Percentiles rank a stretch among this genome's conserved stretches.
phyloP scores from a whole-genome alignment of 192 early-diverging fungal genomes.

The Umbelopsis sp. region DNA sequence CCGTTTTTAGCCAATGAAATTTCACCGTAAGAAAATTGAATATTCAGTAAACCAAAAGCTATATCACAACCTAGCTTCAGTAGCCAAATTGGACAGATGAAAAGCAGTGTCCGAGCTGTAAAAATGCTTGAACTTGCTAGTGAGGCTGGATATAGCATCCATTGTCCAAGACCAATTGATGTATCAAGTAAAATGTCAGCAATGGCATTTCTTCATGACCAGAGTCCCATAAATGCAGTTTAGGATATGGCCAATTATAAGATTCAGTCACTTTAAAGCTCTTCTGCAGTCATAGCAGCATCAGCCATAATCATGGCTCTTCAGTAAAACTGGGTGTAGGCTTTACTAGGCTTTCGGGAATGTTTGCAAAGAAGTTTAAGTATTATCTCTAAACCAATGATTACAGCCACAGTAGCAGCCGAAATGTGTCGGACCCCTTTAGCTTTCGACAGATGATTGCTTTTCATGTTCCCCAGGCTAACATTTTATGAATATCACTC shows the following conservation, averaged over 20 bases:
- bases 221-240: not conserved
- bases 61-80: too few relatives aligned
- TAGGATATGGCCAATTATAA: not conserved
- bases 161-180: not conserved
- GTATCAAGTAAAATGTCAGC: not conserved
- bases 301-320: not conserved
- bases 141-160: not conserved
- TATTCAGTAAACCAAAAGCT: too few relatives aligned
- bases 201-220: not conserved
- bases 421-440: too few relatives aligned
- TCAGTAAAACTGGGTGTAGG: not conserved
- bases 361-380: not conserved
- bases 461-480: too few relatives aligned
- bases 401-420: not conserved
- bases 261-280: not conserved
- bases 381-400: not conserved
- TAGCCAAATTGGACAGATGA: not conserved
- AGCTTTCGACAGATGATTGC: too few relatives aligned
- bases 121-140: not conserved
- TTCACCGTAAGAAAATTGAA: too few relatives aligned
- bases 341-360: not conserved
- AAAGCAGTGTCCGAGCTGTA: not conserved
- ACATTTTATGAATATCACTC: too few relatives aligned
- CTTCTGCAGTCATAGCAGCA: not conserved
- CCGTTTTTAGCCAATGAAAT: too few relatives aligned